Conservation (phyloP, 805 yeast species). For the Saturnispora ahearnii region DNA sequence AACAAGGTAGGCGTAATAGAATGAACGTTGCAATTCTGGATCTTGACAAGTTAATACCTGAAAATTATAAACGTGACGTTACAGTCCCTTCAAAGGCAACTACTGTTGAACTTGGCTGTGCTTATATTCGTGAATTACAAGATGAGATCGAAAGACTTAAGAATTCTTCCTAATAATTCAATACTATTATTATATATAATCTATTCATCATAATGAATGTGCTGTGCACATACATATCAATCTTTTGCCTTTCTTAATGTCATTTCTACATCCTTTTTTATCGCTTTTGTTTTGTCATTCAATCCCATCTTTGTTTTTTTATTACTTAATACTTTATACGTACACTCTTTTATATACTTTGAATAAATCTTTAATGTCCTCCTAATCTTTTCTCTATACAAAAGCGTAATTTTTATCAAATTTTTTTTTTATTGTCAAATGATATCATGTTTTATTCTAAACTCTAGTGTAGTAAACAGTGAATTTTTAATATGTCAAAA, state of each 20-base stretch:
- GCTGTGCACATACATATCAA: not conserved
- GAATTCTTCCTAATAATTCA: conserved; percentile 14
- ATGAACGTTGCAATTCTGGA: conserved; percentile 83
- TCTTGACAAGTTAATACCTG: conserved; percentile 59
- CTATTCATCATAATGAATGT: not conserved
- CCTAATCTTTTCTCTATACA: not conserved
- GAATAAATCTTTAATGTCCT: not conserved
- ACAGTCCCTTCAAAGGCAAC: conserved; percentile 86
- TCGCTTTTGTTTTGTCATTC: not conserved
- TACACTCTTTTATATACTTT: not conserved
- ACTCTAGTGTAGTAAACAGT: not conserved
- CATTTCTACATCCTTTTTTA: not conserved
- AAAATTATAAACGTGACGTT: conserved; percentile 42
- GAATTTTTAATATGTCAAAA: conserved; percentile 7
- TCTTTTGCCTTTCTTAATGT: not conserved
- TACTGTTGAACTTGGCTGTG: conserved; percentile 83
- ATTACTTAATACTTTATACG: not conserved
- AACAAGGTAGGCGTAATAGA: conserved; percentile 90
- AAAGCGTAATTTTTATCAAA: not conserved
- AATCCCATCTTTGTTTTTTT: not conserved
- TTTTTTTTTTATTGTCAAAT: not conserved
- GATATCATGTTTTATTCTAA: not conserved
- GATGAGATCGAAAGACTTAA: conserved; percentile 29
- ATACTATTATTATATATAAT: not conserved
- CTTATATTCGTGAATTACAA: conserved; percentile 47